Base-by-base conservation (phyloP, 2,329 filamentous ascomycete species). In the Apiospora pterosperma region DNA sequence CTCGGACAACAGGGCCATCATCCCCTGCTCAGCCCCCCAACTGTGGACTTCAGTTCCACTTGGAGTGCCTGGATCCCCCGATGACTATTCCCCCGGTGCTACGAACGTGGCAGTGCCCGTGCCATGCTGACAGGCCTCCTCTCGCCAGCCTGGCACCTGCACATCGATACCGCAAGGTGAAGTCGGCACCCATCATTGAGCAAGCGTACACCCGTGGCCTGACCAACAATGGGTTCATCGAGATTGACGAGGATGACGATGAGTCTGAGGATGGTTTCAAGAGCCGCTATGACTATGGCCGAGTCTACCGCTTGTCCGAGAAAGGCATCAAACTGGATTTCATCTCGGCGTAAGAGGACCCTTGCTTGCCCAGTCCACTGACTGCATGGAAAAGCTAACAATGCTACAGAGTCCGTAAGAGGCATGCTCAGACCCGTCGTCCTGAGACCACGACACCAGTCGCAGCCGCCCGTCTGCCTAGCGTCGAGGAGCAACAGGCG, bases 21-120 rank as follows among this genome's bases (percentile, higher is more conserved):
- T 97, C 69, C 88, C 91, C 58, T 99, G 95, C 80, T 93, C 93
- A 1, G 69, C 74, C 31, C n/a, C 62, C 62, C 76, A 87, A 85
- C 72, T 99, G 95, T 78, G 83, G 87, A 14, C 84, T 92, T 38
- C 85, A 90, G 73, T 99, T 94, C 91, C 96, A 99, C 79, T 82
- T 97, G 62, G 95, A 98, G 77, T 99, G 96, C 78, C 81, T 97
- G 19, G 90, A 96, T 74, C 92, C 93, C 34, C 94, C 95, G 38
- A 80, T 94, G 73, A 88, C 93, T 38, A 88, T 91, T 63, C 91
- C 93, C 42, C 94, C 94, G 12, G 85, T 88, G 61, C 83, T 90
- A 62, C 88, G 90, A 72, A 90, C 89, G 63, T 99, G 93, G 92
- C 90, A 89, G 77, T 99, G 96, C 74, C 95, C 95, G 61, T 88